These are phyloP conservation scores for Juglanconis juglandina DNA, from an alignment of 2,329 filamentous ascomycete species.

Conservation along the genomic window DNA sequence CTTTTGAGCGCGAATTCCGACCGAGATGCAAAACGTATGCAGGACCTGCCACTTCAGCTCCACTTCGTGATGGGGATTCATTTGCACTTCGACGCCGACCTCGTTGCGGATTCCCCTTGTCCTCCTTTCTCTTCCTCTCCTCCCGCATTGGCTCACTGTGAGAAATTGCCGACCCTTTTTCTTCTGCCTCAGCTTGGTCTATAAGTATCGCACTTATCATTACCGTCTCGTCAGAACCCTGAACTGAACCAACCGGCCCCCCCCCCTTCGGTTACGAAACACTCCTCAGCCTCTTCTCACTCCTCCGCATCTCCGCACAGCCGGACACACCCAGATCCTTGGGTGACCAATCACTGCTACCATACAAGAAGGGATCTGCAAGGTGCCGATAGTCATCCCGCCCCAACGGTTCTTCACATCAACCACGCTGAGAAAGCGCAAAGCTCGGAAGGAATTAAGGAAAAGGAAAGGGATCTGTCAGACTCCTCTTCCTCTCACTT, in stretches of 20 bases:
- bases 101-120: not conserved
- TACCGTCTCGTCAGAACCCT: too few relatives aligned
- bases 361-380: not conserved
- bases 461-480: not conserved
- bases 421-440: not conserved
- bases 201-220: too few relatives aligned
- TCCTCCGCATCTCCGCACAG: too few relatives aligned
- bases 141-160: not conserved
- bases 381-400: not conserved
- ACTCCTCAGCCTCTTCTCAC: too few relatives aligned
- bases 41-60: not conserved
- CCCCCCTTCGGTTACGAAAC: too few relatives aligned
- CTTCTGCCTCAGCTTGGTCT: not conserved
- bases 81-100: not conserved
- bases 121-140: not conserved
- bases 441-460: not conserved
- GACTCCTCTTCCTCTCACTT: not conserved
- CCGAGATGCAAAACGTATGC: not conserved
- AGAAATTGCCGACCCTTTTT: not conserved
- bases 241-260: too few relatives aligned
- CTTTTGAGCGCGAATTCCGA: not conserved
- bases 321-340: not conserved
- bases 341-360: not conserved
- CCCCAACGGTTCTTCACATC: not conserved
- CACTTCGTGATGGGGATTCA: conserved; percentile 1